Base-by-base conservation (phyloP, 2,329 filamentous ascomycete genomes). In the Hortaea sp. region DNA sequence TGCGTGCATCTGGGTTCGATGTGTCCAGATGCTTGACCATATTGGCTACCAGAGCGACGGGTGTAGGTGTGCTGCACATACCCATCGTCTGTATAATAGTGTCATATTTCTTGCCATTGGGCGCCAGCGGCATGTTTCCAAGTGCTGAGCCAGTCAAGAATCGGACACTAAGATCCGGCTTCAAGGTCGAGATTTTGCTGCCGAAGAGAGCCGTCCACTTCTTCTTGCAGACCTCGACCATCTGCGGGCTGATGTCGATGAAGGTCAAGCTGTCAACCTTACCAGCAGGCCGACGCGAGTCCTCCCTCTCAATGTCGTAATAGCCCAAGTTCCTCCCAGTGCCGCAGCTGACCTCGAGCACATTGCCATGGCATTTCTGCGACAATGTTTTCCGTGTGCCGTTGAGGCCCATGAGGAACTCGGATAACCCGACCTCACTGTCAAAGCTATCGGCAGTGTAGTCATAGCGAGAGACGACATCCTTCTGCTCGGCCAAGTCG, bases 81-180 rank as follows among this genome's bases (percentile, higher is more conserved):
- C 72, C 72, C 69, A 74, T 73, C 3, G 71, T 73, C 56, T 75
- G 71, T 40, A 75, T 57, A 35, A 75, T 69, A 1, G 70, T 73
- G 46, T 73, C 70, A 56, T 71, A 75, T 30, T 66, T 65, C 9
- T 64, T 54, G 2, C 48, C 35, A 0, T 45, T 51, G 29, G 67
- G 69, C 6, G 69, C 66, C 6, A 65, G 61, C 6, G 65, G 65
- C 53, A 73, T 70, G 6, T 63, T 58, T 6, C 66, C 65, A 35
- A 70, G 51, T 12, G 67, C 69, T 28, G 69, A 70, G 37, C 69
- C 68, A 13, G 67, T 63, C 58, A 70, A 60, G 57, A 72, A 73
- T 32, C 59, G 56, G 2, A 50, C 45, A 11, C 32, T 32, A 39
- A 63, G 48, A n/a, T 45, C 47, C 6, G 45, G 46, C 39, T 58